Evolutionary conservation across 805 yeast species (phyloP), one percentile per base, ranked within the genome.

Genomic region (Starmerella potacharoeniae): DNA sequence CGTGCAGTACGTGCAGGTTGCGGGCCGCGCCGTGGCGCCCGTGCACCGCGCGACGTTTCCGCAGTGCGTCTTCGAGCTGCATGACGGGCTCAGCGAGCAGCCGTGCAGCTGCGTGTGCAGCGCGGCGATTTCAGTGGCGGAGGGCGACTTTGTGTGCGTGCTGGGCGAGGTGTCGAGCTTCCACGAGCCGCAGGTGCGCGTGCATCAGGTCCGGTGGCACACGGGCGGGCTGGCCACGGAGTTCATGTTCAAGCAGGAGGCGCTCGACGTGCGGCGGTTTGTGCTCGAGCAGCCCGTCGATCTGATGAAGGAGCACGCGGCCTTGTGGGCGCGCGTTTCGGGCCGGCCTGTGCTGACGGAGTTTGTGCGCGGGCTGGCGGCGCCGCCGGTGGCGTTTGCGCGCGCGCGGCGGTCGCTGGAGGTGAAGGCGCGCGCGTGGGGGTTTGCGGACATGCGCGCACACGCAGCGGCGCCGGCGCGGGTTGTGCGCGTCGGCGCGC

Each of bases 251-350:
- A 29, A 37, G 35, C 49, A 54, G 48, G 52, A 54, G 47, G 51
- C 49, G 2, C 40, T 49, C 14, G 51, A 44, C 7, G 52, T 54
- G 30, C 53, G 57, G 28, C 37, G 46, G 28, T 40, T 49, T 30
- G 44, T 54, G 17, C 46, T 54, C 17, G 57, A 54, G 50, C 48
- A 42, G 45, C 49, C 54, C 17, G 54, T 39, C 11, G 53, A 51
- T 14, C 34, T 9, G 4, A 6, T 51, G 22, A 46, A 51, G 45
- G 13, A 35, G 49, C 36, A 30, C 44, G 30, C 30, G 30, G 17
- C 16, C 10, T 29, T 47, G 40, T 46, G 49, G 49, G 16, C n/a
- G 30, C 40, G 39, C 16, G 16, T 46, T 6, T 2, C 17, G 16
- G 49, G 49, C 1, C 39, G 40, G n/a, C 49, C 49, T 4, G 49